These are phyloP conservation scores for Chlamydomonas sphaeroides DNA, from an alignment of 139 green algal species.

Conservation along the genomic window DNA sequence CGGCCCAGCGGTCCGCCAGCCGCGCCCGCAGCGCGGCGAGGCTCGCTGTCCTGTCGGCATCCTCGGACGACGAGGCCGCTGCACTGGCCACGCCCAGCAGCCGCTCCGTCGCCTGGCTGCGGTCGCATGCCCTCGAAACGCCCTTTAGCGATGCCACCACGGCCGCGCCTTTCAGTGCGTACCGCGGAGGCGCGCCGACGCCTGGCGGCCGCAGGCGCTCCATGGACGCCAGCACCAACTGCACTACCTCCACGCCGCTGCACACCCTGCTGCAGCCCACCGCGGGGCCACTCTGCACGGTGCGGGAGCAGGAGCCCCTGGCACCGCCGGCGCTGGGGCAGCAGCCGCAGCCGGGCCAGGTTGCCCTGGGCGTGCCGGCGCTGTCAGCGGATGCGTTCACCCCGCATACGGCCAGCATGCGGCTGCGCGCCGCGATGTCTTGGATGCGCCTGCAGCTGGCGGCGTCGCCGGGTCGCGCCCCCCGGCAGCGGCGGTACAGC, in stretches of 20 bases:
- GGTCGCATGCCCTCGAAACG: background rate
- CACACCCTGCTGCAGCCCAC: background rate
- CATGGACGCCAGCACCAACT: background rate
- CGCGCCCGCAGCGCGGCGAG: no score
- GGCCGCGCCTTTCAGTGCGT: background rate
- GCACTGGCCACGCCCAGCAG: background rate
- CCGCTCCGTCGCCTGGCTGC: background rate
- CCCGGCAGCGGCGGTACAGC: background rate
- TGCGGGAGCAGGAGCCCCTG: background rate
- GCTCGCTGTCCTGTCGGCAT: no score
- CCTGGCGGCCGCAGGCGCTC: background rate
- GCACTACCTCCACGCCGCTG: background rate
- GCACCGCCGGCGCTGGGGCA: background rate
- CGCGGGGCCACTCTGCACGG: background rate
- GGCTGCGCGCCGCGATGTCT: conserved; percentile 19
- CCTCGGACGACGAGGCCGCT: background rate
- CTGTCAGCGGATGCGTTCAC: background rate
- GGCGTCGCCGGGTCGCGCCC: background rate
- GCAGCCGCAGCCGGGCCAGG: background rate
- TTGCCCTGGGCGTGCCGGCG: background rate
- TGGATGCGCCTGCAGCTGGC: conserved; percentile 37
- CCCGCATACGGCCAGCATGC: background rate
- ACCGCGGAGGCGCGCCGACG: background rate
- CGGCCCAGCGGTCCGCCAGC: no score
- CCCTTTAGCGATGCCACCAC: background rate